Percentiles rank a stretch among this genome's conserved stretches.
phyloP scores from a whole-genome alignment of 2,329 filamentous ascomycete genomes.

The Neofusicoccum umdonicola region DNA sequence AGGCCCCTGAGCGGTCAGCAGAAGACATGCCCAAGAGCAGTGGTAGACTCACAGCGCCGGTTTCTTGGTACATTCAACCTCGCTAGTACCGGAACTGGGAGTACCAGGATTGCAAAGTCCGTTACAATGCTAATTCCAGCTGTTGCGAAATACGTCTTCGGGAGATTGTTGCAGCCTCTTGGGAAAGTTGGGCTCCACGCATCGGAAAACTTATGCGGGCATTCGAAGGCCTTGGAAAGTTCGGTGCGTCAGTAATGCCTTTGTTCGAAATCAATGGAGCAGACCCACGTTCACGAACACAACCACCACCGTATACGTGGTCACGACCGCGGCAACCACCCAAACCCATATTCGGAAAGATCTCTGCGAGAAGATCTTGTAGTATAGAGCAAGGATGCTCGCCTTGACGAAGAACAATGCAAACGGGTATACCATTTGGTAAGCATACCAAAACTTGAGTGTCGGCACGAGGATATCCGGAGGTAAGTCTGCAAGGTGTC shows the following conservation, averaged over 20 bases:
- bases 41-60: slow-evolving; percentile 19
- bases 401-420: slow-evolving; percentile 25
- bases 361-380: slow-evolving; percentile 23
- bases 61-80: slow-evolving; percentile 22
- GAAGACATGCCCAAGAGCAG: too few relatives aligned
- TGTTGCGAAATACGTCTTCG: slow-evolving; percentile 23
- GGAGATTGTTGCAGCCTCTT: slow-evolving; percentile 24
- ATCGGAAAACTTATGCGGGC: slow-evolving; percentile 18
- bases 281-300: slow-evolving; percentile 23
- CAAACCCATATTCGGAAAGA: slow-evolving; percentile 19
- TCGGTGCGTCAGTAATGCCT: not conserved
- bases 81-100: slow-evolving; percentile 24
- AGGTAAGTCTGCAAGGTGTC: slow-evolving; percentile 20
- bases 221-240: slow-evolving; percentile 24
- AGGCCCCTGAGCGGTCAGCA: slow-evolving; percentile 18
- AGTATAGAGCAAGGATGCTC: slow-evolving; percentile 26
- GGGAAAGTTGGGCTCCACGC: slow-evolving; percentile 25
- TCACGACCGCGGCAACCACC: slow-evolving; percentile 17
- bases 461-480: slow-evolving; percentile 22
- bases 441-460: slow-evolving; percentile 27
- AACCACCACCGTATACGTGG: slow-evolving; percentile 19
- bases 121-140: slow-evolving; percentile 25
- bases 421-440: slow-evolving; percentile 27
- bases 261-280: not conserved
- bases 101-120: slow-evolving; percentile 22